Evolutionary conservation across 2,329 filamentous ascomycete genomes (phyloP), one percentile per base, ranked within the genome.

Genomic region (Gaeumannomyces sp.): DNA sequence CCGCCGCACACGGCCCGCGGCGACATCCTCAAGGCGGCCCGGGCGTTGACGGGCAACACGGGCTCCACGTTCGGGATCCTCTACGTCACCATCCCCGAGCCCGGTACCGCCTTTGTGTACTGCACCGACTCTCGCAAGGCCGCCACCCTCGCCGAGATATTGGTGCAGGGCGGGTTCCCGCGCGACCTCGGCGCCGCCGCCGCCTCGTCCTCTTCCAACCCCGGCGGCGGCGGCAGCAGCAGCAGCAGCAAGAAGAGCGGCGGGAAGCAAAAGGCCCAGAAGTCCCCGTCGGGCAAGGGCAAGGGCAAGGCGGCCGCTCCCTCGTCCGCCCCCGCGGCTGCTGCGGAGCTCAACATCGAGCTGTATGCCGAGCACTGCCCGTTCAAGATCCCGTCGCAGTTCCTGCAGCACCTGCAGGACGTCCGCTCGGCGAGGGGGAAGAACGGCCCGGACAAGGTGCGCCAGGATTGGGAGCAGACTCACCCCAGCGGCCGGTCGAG

Each of bases 81-180:
- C 27, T 63, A 63, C 53, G 53, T 63, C 53, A 38, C 50, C 53
- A 59, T 59, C 38, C 31, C 53, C 14, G 22, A 35, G 62, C 62
- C 62, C 3, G 62, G 62, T 22, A 59, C 22, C 62, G 62, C 25
- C 50, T 59, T 38, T 33, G 62, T 63, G 22, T 63, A 63, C 62
- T 63, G 62, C 62, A 45, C 62, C 29, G 53, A 63, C 29, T 87
- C 85, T 3, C 80, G 78, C 67, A 82, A 84, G 68, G 73, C 79
- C 53, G 64, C 76, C 25, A 68, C 84, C 53, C 75, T 87, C 10
- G 68, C 72, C 10, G n/a, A 75, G 11, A 72, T 83, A 65, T 81
- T 85, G 69, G 68, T 73, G n/a, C 57, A 78, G 3, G 74, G 78
- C 53, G 62, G 62, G 19, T 59, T 63, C 62, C 62, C 62, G 50